A percentile compares a stretch with the other conserved stretches of the same genome.
Evolutionary conservation across 2,329 filamentous ascomycete species (phyloP).

Genomic region (Aspergillus vadensis): DNA sequence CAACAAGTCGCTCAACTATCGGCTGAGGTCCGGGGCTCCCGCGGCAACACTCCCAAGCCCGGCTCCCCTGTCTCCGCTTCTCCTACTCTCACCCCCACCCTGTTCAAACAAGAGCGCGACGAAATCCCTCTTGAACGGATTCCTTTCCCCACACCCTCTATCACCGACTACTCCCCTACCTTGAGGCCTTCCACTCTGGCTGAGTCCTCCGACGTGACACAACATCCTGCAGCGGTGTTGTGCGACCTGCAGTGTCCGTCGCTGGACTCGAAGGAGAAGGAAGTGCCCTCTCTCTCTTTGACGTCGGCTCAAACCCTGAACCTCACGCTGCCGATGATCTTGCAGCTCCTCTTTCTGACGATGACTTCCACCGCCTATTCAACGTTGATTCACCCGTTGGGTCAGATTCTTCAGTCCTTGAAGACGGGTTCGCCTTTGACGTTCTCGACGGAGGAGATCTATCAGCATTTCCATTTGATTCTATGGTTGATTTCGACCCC

Average conservation of each 20-base stretch:
- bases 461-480: constrained; percentile 56
- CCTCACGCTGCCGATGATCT: constrained; percentile 59
- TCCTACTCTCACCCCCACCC: constrained; percentile 42
- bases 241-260: constrained; percentile 99
- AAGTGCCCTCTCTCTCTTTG: constrained; percentile 47
- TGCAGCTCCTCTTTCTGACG: constrained; percentile 68
- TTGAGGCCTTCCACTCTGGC: constrained; percentile 47
- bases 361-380: constrained; percentile 64
- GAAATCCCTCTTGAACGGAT: constrained; percentile 45
- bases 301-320: constrained; percentile 41
- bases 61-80: constrained; percentile 37
- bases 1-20: constrained; percentile 54
- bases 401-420: constrained; percentile 74
- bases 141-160: constrained; percentile 42
- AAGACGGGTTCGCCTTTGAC: constrained; percentile 74
- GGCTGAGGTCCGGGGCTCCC: constrained; percentile 47
- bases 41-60: constrained; percentile 42
- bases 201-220: constrained; percentile 85
- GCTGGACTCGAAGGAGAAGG: constrained; percentile 59
- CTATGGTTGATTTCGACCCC: constrained; percentile 58
- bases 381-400: constrained; percentile 68
- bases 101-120: constrained; percentile 49
- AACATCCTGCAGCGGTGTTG: constrained; percentile 99
- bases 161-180: constrained; percentile 43
- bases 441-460: constrained; percentile 57